Evolutionary conservation across 2,329 filamentous ascomycete species (phyloP).

Genomic region (Ceratocystis smalleyi): DNA sequence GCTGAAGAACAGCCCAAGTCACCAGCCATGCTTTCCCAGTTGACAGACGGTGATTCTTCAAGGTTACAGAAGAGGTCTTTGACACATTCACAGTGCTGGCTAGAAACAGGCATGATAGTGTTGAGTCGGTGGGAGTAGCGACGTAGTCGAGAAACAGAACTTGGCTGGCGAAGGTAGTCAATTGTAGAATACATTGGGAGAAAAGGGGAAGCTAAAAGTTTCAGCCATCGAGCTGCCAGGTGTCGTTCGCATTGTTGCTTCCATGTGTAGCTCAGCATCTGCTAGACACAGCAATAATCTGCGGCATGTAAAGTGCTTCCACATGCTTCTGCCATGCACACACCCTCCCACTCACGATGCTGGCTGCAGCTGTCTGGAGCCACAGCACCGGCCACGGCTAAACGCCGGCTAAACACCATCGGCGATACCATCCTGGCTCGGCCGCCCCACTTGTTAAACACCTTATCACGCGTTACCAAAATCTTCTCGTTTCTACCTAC

Average conservation of each 20-base stretch:
- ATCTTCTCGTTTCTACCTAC: neutral
- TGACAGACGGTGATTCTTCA: slow-evolving; percentile 27
- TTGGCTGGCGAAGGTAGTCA: too few relatives aligned
- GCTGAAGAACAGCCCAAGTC: slow-evolving; percentile 27
- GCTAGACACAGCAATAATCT: too few relatives aligned
- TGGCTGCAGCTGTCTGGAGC: too few relatives aligned
- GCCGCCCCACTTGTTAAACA: neutral
- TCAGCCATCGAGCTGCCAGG: too few relatives aligned
- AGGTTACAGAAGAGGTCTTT: slow-evolving; percentile 28
- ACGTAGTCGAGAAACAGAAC: too few relatives aligned
- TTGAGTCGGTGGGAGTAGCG: neutral
- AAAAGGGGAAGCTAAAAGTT: too few relatives aligned
- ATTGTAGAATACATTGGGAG: too few relatives aligned
- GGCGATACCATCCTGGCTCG: neutral
- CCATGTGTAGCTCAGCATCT: too few relatives aligned
- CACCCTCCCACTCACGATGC: too few relatives aligned
- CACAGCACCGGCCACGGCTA: neutral
- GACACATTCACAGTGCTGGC: neutral
- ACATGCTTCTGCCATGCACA: too few relatives aligned
- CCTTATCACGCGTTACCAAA: slow-evolving; percentile 8
- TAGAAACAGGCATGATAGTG: neutral
- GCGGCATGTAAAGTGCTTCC: too few relatives aligned
- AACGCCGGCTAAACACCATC: neutral
- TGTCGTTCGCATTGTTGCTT: too few relatives aligned
- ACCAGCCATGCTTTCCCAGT: slow-evolving; percentile 28